Evolutionary conservation across 2,329 filamentous ascomycete species (phyloP).

Genomic region (Camillea tinctor): DNA sequence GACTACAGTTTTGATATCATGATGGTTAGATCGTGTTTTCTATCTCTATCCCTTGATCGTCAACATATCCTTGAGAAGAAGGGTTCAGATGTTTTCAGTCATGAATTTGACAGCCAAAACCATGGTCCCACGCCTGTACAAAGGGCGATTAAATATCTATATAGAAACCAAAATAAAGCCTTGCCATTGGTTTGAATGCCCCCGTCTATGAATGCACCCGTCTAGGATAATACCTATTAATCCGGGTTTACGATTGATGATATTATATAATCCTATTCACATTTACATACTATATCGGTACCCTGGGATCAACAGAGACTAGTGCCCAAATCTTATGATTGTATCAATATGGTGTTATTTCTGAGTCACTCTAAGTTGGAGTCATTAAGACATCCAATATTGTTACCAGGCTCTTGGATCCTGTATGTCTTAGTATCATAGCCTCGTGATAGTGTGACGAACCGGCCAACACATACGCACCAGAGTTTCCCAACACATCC

Average conservation of each 20-base stretch:
- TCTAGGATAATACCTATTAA: too few relatives aligned
- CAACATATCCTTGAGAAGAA: too few relatives aligned
- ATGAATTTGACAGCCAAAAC: too few relatives aligned
- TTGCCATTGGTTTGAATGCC: not conserved
- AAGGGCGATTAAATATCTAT: not conserved
- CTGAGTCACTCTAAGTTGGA: not conserved
- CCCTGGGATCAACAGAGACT: not conserved
- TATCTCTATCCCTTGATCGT: too few relatives aligned
- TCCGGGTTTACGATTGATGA: not conserved
- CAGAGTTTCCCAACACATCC: not conserved
- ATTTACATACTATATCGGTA: not conserved
- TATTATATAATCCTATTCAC: not conserved
- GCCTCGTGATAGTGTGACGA: not conserved
- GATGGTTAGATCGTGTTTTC: too few relatives aligned
- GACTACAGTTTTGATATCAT: too few relatives aligned
- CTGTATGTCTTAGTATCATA: not conserved
- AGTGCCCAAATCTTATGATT: too few relatives aligned
- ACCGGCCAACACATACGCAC: not conserved
- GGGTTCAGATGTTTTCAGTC: too few relatives aligned
- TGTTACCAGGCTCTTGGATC: not conserved
- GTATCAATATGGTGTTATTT: not conserved
- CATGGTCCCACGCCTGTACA: not conserved
- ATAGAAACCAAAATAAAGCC: not conserved
- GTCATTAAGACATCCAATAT: not conserved
- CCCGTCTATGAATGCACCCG: not conserved